These are phyloP conservation scores for Plasmodium yoelii DNA, from an alignment of 169 alveolate genomes.

Conservation along the genomic window DNA sequence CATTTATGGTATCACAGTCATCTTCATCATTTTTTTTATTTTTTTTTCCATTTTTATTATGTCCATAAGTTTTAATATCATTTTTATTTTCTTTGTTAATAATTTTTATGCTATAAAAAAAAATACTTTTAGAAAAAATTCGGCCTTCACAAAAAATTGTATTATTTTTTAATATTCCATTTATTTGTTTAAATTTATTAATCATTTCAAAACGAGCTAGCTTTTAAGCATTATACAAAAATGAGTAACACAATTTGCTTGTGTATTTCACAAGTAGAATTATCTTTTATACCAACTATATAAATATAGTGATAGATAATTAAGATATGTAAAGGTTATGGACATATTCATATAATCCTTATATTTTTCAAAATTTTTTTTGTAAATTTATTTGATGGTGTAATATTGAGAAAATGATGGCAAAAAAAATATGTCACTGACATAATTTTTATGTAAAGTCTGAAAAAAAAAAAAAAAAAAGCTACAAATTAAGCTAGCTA, in stretches of 20 bases:
- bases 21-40: neutral
- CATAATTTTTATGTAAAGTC: no score
- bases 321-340: neutral
- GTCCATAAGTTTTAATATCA: conserved; percentile 24
- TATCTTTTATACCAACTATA: no score
- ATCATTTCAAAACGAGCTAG: conserved; percentile 13
- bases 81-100: conserved; percentile 23
- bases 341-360: no score
- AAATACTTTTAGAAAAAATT: conserved; percentile 6
- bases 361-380: no score
- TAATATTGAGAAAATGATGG: no score
- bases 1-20: neutral
- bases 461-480: no score
- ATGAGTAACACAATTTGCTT: neutral
- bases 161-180: conserved; percentile 14
- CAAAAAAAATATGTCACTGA: no score
- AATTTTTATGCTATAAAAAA: conserved; percentile 49
- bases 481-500: no score
- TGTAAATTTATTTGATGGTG: no score
- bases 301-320: neutral
- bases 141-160: neutral
- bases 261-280: no score
- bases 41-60: neutral
- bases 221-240: neutral
- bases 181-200: conserved; percentile 6